Evolutionary conservation across 257 asterid genomes (phyloP), one percentile per base, ranked within the genome.

Genomic region (Plectranthus barbatus): DNA sequence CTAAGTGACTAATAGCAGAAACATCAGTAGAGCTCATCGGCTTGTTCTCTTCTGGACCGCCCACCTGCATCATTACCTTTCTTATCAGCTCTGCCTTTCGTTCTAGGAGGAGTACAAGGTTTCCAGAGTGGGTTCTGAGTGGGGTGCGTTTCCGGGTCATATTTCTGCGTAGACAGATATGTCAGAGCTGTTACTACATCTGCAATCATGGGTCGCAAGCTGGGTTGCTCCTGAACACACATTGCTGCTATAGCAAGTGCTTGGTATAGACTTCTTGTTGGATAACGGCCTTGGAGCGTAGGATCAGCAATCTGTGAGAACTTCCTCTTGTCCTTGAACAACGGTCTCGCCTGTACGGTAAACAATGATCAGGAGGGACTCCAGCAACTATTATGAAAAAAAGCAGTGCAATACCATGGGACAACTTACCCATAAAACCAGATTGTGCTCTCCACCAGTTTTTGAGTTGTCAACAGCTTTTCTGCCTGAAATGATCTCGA

Each of bases 401-500:
- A 40, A 54, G 31, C 5, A 26, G 31, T 26, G 31, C 31, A 26
- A 13, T 34, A 34, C 24, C 8, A 13, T 21, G 46, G 5, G 48
- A 36, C 34, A 42, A 31, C 83, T 74, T 78, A 93, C 99, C 99
- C 99, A 93, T 18, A 79, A 50, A 21, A 93, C 97, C 29, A 90
- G 83, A 73, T 82, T 90, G 67, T 85, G 91, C 77, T 93, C 99
- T 59, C 79, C 84, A 9, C 86, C 81, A 17, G 78, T 60, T 80
- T 83, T 87, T 6, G 95, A 74, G 72, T 62, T 81, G 60, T 90
- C 97, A 13, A 93, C 81, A 0, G 99, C 99, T 72, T 79, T 85
- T 84, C 93, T 87, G 60, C 99, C 99, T 0, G 97, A 85, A 51
- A 93, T 84, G 42, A 93, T 84, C 79, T 90, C 99, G 41, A 90